phyloP scores from a whole-genome alignment of 352 stramenopile species.

The Phytophthora hibernalis region DNA sequence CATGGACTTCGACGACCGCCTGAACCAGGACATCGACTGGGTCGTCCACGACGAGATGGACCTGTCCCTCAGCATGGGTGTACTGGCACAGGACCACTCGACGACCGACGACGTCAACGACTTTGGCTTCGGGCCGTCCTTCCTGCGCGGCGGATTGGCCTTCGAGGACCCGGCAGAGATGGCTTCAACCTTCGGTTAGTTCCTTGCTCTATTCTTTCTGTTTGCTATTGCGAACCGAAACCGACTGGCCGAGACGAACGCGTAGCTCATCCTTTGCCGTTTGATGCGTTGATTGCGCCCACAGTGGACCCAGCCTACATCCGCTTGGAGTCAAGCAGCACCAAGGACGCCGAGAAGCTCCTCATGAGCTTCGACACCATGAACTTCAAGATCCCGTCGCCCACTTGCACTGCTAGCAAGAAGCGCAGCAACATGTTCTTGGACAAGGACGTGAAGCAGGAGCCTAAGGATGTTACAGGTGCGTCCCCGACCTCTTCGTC shows the following conservation, averaged over 20 bases:
- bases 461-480: constrained; percentile 7
- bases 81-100: constrained; percentile 44
- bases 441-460: constrained; percentile 36
- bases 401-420: constrained; percentile 67
- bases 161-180: constrained; percentile 64
- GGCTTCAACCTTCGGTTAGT: constrained; percentile 81
- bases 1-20: constrained; percentile 76
- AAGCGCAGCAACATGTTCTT: constrained; percentile 53
- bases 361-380: constrained; percentile 92
- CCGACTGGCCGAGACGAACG: constrained; percentile 40
- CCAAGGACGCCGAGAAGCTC: constrained; percentile 79
- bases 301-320: constrained; percentile 65
- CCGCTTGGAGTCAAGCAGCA: constrained; percentile 44
- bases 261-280: constrained; percentile 50
- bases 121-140: constrained; percentile 69
- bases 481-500: constrained; percentile 38
- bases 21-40: constrained; percentile 89
- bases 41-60: constrained; percentile 75
- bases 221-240: constrained; percentile 48
- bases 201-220: constrained; percentile 53
- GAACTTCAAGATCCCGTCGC: constrained; percentile 83
- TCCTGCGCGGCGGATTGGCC: constrained; percentile 56
- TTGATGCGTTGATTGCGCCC: constrained; percentile 38
- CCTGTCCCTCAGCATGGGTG: constrained; percentile 61
- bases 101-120: constrained; percentile 56